These are phyloP conservation scores for Aspergillus avenaceus DNA, from an alignment of 495 filamentous ascomycete genomes.

Conservation along the genomic window DNA sequence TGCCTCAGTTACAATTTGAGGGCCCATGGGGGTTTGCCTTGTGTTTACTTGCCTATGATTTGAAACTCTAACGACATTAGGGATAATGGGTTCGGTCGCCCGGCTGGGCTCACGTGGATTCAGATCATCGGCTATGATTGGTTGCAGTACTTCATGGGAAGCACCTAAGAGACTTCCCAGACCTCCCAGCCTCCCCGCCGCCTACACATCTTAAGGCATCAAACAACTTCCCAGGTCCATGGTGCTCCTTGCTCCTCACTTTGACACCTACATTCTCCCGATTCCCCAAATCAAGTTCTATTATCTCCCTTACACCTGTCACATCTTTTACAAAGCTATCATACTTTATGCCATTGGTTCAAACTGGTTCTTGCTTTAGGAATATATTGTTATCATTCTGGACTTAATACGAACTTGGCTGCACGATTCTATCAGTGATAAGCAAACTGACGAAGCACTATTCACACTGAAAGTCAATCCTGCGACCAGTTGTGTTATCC, in stretches of 20 bases:
- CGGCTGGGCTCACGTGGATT: slow-evolving; percentile 25
- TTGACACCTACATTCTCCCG: slow-evolving; percentile 11
- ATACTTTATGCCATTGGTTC: slow-evolving; percentile 3
- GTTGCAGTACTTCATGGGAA: slow-evolving; percentile 12
- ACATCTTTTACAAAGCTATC: slow-evolving; percentile 6
- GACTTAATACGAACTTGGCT: slow-evolving; percentile 5
- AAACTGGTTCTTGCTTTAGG: neutral
- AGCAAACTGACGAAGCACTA: slow-evolving; percentile 8
- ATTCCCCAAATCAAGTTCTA: slow-evolving; percentile 9
- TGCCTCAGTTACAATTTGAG: slow-evolving; percentile 20
- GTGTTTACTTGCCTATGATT: slow-evolving; percentile 38
- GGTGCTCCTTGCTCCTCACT: slow-evolving; percentile 24
- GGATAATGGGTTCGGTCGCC: slow-evolving; percentile 14
- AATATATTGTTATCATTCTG: neutral
- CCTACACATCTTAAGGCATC: slow-evolving; percentile 33
- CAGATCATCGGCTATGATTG: slow-evolving; percentile 29
- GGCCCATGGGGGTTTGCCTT: slow-evolving; percentile 10
- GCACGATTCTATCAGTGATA: slow-evolving; percentile 15
- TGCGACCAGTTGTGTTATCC: too few relatives aligned
- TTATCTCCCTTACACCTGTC: slow-evolving; percentile 13
- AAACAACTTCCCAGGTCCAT: slow-evolving; percentile 15
- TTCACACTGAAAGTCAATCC: neutral
- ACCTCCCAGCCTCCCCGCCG: slow-evolving; percentile 36
- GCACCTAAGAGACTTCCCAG: slow-evolving; percentile 33
- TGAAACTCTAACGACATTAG: slow-evolving; percentile 17